These are phyloP conservation scores for Penicillium silybi DNA, from an alignment of 495 filamentous ascomycete genomes.

Conservation along the genomic window DNA sequence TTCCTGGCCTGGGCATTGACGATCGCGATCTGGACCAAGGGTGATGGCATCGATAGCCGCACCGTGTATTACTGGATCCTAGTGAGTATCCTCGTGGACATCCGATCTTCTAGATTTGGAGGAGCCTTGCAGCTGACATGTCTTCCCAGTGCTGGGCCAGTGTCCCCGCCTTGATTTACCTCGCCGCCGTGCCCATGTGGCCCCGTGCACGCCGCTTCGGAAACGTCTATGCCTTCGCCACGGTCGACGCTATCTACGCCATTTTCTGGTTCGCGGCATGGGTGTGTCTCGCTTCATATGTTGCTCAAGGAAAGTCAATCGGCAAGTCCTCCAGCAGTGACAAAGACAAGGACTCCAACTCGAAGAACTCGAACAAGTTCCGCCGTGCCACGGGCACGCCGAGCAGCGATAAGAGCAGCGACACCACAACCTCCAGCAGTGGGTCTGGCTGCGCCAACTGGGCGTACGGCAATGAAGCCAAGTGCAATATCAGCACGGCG, in stretches of 20 bases:
- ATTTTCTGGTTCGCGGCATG: constrained; percentile 85
- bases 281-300: constrained; percentile 70
- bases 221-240: constrained; percentile 76
- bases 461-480: constrained; percentile 48
- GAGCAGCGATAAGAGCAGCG: constrained; percentile 16
- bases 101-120: background rate
- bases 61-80: constrained; percentile 73
- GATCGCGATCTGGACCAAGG: constrained; percentile 67
- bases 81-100: constrained; percentile 47
- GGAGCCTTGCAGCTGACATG: constrained; percentile 15
- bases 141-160: constrained; percentile 72
- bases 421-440: constrained; percentile 12
- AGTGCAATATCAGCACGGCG: constrained; percentile 71
- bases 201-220: constrained; percentile 73
- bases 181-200: constrained; percentile 79
- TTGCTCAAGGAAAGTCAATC: constrained; percentile 45
- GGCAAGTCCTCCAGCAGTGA: constrained; percentile 27
- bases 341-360: constrained; percentile 9
- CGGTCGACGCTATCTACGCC: constrained; percentile 66
- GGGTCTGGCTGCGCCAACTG: constrained; percentile 48
- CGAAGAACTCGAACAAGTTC: constrained; percentile 16
- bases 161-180: constrained; percentile 77
- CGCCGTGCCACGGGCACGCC: constrained; percentile 11
- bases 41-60: constrained; percentile 60
- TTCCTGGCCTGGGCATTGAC: constrained; percentile 70